phyloP scores from a whole-genome alignment of 768 basidiomycete species.

The Clavulina sp. region DNA sequence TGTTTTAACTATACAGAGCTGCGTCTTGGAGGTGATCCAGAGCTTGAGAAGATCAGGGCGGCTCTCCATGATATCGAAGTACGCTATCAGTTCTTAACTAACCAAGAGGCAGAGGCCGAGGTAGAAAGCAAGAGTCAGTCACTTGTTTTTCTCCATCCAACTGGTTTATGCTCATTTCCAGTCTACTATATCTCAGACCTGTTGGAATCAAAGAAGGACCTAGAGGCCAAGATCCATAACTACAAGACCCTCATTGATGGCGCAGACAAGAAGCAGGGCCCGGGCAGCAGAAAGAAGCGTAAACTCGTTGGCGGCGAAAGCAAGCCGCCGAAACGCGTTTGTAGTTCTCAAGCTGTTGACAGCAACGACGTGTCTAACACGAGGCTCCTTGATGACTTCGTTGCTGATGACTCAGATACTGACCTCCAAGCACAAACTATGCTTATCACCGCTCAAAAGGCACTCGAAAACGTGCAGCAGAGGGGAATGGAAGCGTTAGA shows the following conservation, averaged over 20 bases:
- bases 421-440: not conserved
- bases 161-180: conserved; percentile 18
- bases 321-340: too few relatives aligned
- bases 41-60: conserved; percentile 32
- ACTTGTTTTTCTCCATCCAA: not conserved
- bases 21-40: conserved; percentile 33
- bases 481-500: conserved; percentile 12
- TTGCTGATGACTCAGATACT: not conserved
- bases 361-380: too few relatives aligned
- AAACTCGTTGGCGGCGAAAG: conserved; percentile 29
- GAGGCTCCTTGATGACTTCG: not conserved
- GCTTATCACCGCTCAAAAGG: conserved; percentile 4
- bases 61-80: conserved; percentile 22
- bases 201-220: not conserved
- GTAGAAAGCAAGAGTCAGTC: conserved; percentile 22
- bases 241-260: conserved; percentile 26
- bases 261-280: conserved; percentile 20
- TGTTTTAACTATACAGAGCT: too few relatives aligned
- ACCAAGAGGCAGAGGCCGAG: conserved; percentile 22
- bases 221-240: conserved; percentile 3
- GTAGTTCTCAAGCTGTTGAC: too few relatives aligned
- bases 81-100: too few relatives aligned
- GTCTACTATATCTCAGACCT: not conserved
- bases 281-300: conserved; percentile 19
- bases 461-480: conserved; percentile 13